These are phyloP conservation scores for Leptodermis oblonga DNA, from an alignment of 257 asterid species.

Conservation along the genomic window DNA sequence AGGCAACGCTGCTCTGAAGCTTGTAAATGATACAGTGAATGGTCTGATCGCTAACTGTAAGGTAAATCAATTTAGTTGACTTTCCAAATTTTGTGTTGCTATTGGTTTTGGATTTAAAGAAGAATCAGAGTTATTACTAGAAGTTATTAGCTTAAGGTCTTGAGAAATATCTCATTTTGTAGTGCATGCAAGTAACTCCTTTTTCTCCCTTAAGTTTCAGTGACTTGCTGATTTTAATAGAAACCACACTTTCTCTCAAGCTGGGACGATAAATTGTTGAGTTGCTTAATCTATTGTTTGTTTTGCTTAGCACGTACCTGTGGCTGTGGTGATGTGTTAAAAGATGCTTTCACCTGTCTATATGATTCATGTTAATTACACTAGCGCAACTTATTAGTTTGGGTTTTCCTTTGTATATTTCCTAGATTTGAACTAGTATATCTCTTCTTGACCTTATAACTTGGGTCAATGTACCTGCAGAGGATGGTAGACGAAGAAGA, in stretches of 20 bases:
- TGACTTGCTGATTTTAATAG: background rate
- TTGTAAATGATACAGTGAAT: conserved; percentile 73
- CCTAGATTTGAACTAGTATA: background rate
- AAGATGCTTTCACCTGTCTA: background rate
- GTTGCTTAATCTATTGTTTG: background rate
- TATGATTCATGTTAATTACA: background rate
- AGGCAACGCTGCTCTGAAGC: conserved; percentile 78
- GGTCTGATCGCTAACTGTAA: conserved; percentile 81
- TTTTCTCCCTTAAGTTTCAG: background rate
- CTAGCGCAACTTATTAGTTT: background rate
- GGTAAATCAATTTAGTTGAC: conserved; percentile 39
- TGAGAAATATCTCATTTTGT: background rate
- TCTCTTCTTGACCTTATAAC: background rate
- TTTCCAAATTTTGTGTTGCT: background rate
- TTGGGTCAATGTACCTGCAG: conserved; percentile 42
- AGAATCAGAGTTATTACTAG: background rate
- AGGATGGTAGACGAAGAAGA: conserved; percentile 95
- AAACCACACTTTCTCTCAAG: background rate
- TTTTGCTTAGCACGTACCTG: background rate
- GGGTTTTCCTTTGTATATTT: background rate
- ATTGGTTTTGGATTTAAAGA: conserved; percentile 3
- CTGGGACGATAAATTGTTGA: background rate
- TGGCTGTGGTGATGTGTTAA: background rate
- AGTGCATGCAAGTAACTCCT: too few relatives aligned
- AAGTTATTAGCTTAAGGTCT: background rate